Conservation (phyloP, 2,329 filamentous ascomycete species). For the Penicillium sp. region DNA sequence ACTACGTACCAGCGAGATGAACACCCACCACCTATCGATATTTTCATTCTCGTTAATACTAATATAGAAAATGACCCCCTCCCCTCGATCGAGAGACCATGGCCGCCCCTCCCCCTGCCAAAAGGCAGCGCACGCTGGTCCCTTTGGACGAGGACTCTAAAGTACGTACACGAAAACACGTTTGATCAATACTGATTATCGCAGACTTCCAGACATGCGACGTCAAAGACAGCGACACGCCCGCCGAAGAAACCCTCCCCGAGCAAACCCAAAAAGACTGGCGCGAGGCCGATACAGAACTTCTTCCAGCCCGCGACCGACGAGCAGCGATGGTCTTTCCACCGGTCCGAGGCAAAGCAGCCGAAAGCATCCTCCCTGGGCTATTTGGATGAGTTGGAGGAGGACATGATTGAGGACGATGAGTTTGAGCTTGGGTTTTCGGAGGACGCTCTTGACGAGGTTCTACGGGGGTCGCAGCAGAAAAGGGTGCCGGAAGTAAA, state of each 20-base stretch:
- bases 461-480: background rate
- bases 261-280: background rate
- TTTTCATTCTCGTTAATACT: background rate
- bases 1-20: too few species aligned
- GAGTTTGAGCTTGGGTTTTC: conserved; percentile 22
- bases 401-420: conserved; percentile 39
- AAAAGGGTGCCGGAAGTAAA: too few species aligned
- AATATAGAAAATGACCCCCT: background rate
- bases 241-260: background rate
- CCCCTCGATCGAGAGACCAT: conserved; percentile 24
- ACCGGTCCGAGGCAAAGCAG: conserved; percentile 20
- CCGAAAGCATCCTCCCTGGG: background rate
- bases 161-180: too few species aligned
- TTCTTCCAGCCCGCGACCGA: conserved; percentile 40
- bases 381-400: conserved; percentile 22
- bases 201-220: conserved; percentile 6
- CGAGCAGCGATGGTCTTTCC: conserved; percentile 36
- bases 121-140: conserved; percentile 34
- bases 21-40: too few species aligned
- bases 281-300: conserved; percentile 31
- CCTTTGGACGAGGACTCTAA: too few species aligned
- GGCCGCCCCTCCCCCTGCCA: conserved; percentile 32
- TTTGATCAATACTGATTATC: too few species aligned
- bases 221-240: background rate
- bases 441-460: background rate